Base-by-base conservation (phyloP, 352 stramenopile genomes). In the Globisporangium iwayamae region DNA sequence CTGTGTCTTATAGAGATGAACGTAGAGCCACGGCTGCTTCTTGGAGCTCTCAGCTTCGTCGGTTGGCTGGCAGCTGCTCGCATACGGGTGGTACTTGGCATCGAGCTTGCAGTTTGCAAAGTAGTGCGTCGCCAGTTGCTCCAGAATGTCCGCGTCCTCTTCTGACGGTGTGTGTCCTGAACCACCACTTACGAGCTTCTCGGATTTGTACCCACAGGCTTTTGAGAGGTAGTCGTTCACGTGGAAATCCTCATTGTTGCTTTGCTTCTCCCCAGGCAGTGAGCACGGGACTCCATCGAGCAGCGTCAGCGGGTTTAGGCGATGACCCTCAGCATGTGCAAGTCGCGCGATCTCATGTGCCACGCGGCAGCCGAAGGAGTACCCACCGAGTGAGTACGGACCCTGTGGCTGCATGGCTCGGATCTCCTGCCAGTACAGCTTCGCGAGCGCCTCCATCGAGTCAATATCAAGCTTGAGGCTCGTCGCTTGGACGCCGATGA, bases 321-420 rank as follows among this genome's bases (percentile, higher is more conserved):
- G 13, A 14, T 74, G 66, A 0, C 78, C 76, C 9, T 79, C 68
- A 1, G 25, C 28, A 9, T 51, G 28, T 0, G 67, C 75, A 18
- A 84, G 56, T 3, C 70, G 51, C 9, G 72, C 75, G 14, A 86
- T 67, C 32, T 74, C 74, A 32, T 82, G 62, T 5, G 79, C 79
- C 11, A 90, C 70, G 10, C 81, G 79, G 51, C 79, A 84, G 4
- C 81, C 81, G 67, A 89, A 90, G 1, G 81, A 90, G 53, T 81
- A 90, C 8, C 79, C 81, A 5, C 76, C 79, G 9, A 90, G 64
- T 34, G 63, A 63, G 48, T 79, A 85, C 43, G 74, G 76, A 18
- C 79, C 76, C 7, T 43, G 4, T 3, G 38, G 34, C 56, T 87
- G 79, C 20, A 73, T 60, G 4, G 60, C 45, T 22, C 55, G 69